Evolutionary conservation across 768 basidiomycete species (phyloP).

Genomic region (Clitopilus hobsonii): DNA sequence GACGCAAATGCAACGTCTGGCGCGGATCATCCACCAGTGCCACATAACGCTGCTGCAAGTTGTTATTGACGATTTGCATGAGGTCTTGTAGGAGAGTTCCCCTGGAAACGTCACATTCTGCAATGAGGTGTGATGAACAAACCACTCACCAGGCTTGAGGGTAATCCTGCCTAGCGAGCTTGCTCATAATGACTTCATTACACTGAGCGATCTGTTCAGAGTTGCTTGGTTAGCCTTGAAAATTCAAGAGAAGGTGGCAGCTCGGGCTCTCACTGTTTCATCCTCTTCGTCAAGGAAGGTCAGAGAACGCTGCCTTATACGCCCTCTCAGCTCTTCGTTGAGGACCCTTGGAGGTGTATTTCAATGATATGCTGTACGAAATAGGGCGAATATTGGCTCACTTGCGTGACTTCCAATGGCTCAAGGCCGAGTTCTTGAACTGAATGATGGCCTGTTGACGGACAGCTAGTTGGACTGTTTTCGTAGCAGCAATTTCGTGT

Average conservation of each 20-base stretch:
- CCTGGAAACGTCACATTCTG: constrained; percentile 33
- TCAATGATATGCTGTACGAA: constrained; percentile 7
- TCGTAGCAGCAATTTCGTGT: constrained; percentile 66
- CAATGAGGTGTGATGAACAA: background rate
- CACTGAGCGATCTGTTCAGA: constrained; percentile 59
- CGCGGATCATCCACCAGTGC: constrained; percentile 34
- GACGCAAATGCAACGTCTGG: constrained; percentile 47
- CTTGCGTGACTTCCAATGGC: constrained; percentile 80
- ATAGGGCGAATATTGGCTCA: constrained; percentile 23
- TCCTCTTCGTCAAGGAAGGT: constrained; percentile 73
- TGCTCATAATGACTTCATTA: constrained; percentile 70
- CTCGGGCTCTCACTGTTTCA: constrained; percentile 52
- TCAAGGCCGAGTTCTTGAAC: constrained; percentile 76
- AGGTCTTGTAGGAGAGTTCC: constrained; percentile 53
- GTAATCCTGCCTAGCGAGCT: constrained; percentile 75
- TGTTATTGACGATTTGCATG: constrained; percentile 47
- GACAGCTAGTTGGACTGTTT: constrained; percentile 54
- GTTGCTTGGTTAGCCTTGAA: constrained; percentile 5
- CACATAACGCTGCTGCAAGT: constrained; percentile 46
- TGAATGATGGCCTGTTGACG: constrained; percentile 84
- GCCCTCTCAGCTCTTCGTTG: constrained; percentile 57
- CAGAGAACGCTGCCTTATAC: constrained; percentile 64
- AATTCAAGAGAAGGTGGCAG: constrained; percentile 2
- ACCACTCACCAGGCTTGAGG: constrained; percentile 60
- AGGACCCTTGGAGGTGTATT: constrained; percentile 49